Evolutionary conservation across 345 rosid genomes (phyloP).

Genomic region (Pistacia integerrima): DNA sequence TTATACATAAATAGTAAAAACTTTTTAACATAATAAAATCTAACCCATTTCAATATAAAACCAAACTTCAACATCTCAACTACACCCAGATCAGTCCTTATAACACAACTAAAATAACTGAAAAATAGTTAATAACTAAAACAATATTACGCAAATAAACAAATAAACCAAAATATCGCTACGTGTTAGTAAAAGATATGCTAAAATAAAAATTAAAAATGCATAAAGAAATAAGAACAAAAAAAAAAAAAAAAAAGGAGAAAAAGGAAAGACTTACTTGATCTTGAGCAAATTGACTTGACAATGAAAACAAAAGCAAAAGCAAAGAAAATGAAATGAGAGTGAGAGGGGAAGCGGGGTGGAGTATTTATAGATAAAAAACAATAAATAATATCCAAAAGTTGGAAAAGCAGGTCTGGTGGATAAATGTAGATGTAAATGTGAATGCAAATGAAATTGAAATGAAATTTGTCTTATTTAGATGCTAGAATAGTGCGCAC

Average conservation of each 20-base stretch:
- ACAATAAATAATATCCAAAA: background rate
- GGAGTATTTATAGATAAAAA: constrained; percentile 15
- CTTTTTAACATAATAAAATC: background rate
- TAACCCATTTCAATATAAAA: background rate
- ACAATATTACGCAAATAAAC: too few relatives aligned
- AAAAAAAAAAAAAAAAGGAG: background rate
- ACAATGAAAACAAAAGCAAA: background rate
- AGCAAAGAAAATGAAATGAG: background rate
- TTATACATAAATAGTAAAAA: background rate
- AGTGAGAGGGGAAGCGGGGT: background rate
- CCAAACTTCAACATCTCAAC: background rate
- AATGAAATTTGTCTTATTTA: constrained; percentile 6
- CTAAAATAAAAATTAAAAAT: too few relatives aligned
- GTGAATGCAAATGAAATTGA: background rate
- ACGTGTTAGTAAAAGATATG: too few relatives aligned
- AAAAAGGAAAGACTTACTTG: background rate
- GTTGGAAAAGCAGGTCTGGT: background rate
- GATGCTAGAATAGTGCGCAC: constrained; percentile 10
- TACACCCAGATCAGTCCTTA: background rate
- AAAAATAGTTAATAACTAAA: too few relatives aligned
- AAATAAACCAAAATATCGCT: background rate
- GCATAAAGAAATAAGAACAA: too few relatives aligned
- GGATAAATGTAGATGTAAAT: constrained; percentile 11
- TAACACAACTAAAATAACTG: background rate
- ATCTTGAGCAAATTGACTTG: background rate